Base-by-base conservation (phyloP, 1,139 yeast species). In the Candida tropicalis region DNA sequence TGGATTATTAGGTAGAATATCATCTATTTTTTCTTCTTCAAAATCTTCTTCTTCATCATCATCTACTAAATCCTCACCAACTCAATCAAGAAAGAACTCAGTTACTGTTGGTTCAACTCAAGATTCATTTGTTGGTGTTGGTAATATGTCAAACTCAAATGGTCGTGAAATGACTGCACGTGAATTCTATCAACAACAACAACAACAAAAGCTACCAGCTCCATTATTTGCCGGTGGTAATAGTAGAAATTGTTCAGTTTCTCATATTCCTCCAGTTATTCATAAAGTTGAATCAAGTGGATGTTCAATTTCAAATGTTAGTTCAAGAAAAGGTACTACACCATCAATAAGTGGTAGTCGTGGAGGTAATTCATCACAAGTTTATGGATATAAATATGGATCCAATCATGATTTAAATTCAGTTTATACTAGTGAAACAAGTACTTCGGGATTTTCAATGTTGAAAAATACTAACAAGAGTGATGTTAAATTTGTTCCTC, bases 401-500 rank as follows among this genome's bases (percentile, higher is more conserved):
- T 38, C 47, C 20, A 25, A 27, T 12, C 49, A 57, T 39, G 73
- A 68, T 51, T 47, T 57, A 42, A 49, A 56, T 11, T 67, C 74
- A 5, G 55, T 69, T 40, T 53, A 52, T 46, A 58, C 70, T n/a
- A 48, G 45, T 33, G 68, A 59, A n/a, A 52, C 66, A 18, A 51
- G 44, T 32, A 54, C 52, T 28, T 65, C 73, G 13, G 73, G 73
- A 9, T 69, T 70, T 46, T 66, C 74, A 6, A 64, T 68, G 58
- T 58, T 66, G 44, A 49, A 51, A 50, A 49, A 51, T 46, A 53
- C 46, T 40, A 36, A 52, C 22, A 41, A 56, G 54, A 50, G 49
- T 46, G 44, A 41, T 38, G 32, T 41, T 15, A 45, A 44, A 27
- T 50, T 34, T 58, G 57, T 47, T 42, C 61, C 41, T 50, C 60